Evolutionary conservation across 208 protist species (phyloP), one percentile per base, ranked within the genome.

Genomic region (Leishmania martiniquensis): DNA sequence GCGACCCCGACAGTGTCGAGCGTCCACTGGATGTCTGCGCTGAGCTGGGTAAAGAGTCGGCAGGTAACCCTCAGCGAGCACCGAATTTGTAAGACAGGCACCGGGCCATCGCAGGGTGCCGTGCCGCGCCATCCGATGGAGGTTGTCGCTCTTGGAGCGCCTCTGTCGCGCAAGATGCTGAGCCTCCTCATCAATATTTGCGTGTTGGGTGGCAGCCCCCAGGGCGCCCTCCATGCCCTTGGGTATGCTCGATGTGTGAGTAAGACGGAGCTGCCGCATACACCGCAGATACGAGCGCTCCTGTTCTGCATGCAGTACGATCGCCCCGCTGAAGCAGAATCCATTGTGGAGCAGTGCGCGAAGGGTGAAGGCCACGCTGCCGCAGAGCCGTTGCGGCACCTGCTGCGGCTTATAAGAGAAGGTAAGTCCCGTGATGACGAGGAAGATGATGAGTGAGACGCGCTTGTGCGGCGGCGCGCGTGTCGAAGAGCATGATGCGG

Each of bases 21-120:
- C 12, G 91, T 97, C 37, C 90, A 95, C 81, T 97, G 94, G 92
- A 73, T 89, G 29, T 92, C 92, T 2, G 94, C 92, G 39, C 81
- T 96, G 44, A 90, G 91, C 76, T 96, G 92, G 86, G 86, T 87
- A n/a, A 84, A 82, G 4, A 63, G 87, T 29, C 81, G 91, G 60
- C 89, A 91, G 74, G 88, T 87, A 20, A 81, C 87, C 3, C 59
- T 75, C 39, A 74, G 72, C 4, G 87, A 93, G 67, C 72, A 67
- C 3, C 85, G 91, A 44, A 91, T 97, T 49, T 60, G 78, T 3
- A 72, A 77, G 62, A 94, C 93, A 0, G 93, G 89, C 39, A 95
- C 91, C 4, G 91, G 87, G 10, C 65, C 80, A 44, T 95, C 90
- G 13, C 2, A 4, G 7, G 93, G 93, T 49, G 88, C 86, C 4